Conservation (phyloP, 306 rosid species). For the Vigna trinervia region DNA sequence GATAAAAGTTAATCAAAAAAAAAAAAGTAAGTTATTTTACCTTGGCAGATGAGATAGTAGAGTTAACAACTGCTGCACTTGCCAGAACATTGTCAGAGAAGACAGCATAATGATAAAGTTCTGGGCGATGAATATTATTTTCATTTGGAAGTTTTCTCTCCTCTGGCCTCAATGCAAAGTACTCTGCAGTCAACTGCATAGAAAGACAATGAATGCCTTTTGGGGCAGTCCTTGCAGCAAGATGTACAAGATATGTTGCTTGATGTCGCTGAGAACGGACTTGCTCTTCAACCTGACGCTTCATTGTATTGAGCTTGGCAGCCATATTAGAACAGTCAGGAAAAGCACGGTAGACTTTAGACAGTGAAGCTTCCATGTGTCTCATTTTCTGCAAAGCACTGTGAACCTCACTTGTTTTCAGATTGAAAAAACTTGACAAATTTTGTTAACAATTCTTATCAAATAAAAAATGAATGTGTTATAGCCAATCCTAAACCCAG, state of each 20-base stretch:
- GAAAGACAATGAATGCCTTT: conserved; percentile 49
- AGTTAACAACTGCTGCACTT: conserved; percentile 45
- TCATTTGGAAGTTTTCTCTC: conserved; percentile 46
- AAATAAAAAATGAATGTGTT: not conserved
- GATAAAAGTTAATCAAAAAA: not conserved
- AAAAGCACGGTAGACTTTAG: conserved; percentile 36
- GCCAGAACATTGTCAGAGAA: conserved; percentile 49
- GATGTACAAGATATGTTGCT: conserved; percentile 45
- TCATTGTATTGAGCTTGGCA: conserved; percentile 41
- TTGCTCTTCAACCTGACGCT: conserved; percentile 43
- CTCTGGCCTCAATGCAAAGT: conserved; percentile 41
- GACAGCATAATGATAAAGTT: conserved; percentile 46
- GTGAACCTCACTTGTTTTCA: conserved; percentile 40
- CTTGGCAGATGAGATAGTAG: conserved; percentile 43
- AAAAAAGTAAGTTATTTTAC: conserved; percentile 12
- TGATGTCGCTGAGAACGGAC: conserved; percentile 39
- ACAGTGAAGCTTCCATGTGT: conserved; percentile 46
- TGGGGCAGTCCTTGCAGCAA: conserved; percentile 43
- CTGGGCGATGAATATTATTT: conserved; percentile 37
- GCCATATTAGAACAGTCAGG: conserved; percentile 43
- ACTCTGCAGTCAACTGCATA: conserved; percentile 46
- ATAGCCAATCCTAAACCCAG: too few species aligned
- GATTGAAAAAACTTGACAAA: conserved; percentile 26
- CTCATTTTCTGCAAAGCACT: conserved; percentile 47
- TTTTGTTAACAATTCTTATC: not conserved